These are phyloP conservation scores for Albizia julibrissin DNA, from an alignment of 306 rosid species.

Conservation along the genomic window DNA sequence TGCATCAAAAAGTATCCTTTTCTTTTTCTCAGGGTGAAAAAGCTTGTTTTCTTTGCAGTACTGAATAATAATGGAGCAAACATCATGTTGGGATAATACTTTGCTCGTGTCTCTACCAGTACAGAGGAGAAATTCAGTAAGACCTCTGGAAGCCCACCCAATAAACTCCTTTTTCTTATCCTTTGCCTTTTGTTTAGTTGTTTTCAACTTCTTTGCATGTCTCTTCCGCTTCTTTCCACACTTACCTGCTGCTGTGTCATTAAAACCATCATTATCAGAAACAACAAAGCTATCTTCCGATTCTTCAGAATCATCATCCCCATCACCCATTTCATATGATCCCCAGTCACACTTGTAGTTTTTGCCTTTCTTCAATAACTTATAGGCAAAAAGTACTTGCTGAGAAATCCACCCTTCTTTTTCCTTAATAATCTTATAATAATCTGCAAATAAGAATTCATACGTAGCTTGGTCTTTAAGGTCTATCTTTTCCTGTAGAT, in stretches of 20 bases:
- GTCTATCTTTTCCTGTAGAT: constrained; percentile 56
- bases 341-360: constrained; percentile 36
- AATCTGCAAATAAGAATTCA: constrained; percentile 58
- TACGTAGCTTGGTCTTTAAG: constrained; percentile 53
- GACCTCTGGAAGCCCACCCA: constrained; percentile 76
- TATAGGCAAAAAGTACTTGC: constrained; percentile 39
- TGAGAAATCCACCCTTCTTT: constrained; percentile 56
- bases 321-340: constrained; percentile 35
- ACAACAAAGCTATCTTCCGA: constrained; percentile 42
- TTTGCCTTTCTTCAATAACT: constrained; percentile 42
- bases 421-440: constrained; percentile 52
- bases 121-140: constrained; percentile 59
- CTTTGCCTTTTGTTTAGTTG: constrained; percentile 41
- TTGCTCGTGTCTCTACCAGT: constrained; percentile 46
- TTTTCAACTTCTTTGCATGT: constrained; percentile 35
- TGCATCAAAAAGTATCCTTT: constrained; percentile 58
- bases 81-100: constrained; percentile 61
- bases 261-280: constrained; percentile 58
- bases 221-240: constrained; percentile 41
- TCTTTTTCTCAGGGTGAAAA: constrained; percentile 62
- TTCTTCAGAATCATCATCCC: constrained; percentile 40
- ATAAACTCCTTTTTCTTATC: constrained; percentile 53
- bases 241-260: constrained; percentile 33
- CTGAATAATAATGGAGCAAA: constrained; percentile 50
- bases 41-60: constrained; percentile 66